Evolutionary conservation across 1,284 basidiomycete species (phyloP).

Genomic region (Lentinus polychrous): DNA sequence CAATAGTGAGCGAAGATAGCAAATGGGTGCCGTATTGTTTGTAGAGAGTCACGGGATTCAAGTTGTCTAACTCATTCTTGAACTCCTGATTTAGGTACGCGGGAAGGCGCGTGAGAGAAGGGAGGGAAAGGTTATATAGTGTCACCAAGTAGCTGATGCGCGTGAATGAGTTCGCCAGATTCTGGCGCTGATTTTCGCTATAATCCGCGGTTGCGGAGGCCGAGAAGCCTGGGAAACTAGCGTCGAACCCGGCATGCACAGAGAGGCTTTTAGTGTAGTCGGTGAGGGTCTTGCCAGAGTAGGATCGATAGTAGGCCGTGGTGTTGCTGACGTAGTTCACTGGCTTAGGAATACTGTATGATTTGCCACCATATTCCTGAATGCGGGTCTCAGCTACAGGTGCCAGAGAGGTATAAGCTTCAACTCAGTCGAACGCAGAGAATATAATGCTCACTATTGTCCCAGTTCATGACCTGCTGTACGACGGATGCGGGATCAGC

Average conservation of each 20-base stretch:
- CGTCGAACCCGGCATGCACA: slow-evolving; percentile 1
- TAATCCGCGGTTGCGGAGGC: background rate
- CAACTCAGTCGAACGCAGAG: background rate
- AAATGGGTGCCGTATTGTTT: slow-evolving; percentile 6
- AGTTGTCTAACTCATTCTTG: slow-evolving; percentile 1
- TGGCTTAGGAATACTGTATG: slow-evolving; percentile 2
- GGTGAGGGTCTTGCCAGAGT: background rate
- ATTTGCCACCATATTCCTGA: slow-evolving; percentile 1
- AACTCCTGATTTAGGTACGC: background rate
- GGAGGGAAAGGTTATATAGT: background rate
- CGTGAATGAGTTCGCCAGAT: slow-evolving; percentile 2
- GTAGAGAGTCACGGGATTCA: slow-evolving; percentile 3
- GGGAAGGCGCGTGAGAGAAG: background rate
- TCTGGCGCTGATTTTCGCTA: background rate
- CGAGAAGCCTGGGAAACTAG: background rate
- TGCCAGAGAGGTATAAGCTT: too few relatives aligned
- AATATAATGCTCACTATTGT: background rate
- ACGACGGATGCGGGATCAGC: background rate
- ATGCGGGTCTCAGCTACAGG: background rate
- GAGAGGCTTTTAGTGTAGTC: slow-evolving; percentile 5
- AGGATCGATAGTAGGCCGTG: background rate
- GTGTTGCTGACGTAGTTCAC: slow-evolving; percentile 1
- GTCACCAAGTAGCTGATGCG: slow-evolving; percentile 1
- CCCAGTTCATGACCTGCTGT: slow-evolving; percentile 4
- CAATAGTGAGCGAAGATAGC: slow-evolving; percentile 1